These are phyloP conservation scores for Mycosphaerella sp. DNA, from an alignment of 2,329 filamentous ascomycete genomes.

Conservation along the genomic window DNA sequence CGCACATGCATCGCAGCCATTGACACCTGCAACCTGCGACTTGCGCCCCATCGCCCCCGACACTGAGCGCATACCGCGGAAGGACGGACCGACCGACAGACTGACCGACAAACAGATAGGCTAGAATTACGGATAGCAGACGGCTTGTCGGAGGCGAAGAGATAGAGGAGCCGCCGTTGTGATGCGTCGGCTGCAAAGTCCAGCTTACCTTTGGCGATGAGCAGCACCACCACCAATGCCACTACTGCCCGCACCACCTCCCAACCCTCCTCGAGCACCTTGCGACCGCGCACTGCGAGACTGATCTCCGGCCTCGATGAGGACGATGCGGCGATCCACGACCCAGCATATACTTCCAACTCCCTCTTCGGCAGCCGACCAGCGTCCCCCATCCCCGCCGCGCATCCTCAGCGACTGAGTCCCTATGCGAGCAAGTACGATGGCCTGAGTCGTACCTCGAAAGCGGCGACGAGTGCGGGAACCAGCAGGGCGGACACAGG, in stretches of 20 bases:
- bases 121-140: too few relatives aligned
- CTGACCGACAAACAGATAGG: neutral
- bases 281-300: conserved; percentile 43
- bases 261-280: conserved; percentile 32
- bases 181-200: neutral
- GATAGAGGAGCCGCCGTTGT: neutral
- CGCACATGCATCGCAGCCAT: neutral
- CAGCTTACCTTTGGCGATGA: conserved; percentile 23
- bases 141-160: neutral
- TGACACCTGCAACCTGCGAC: neutral
- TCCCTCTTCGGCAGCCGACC: conserved; percentile 36
- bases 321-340: conserved; percentile 35
- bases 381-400: conserved; percentile 40
- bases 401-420: conserved; percentile 27
- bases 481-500: conserved; percentile 19
- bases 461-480: conserved; percentile 10
- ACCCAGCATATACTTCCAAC: conserved; percentile 33
- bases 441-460: conserved; percentile 7
- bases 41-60: neutral
- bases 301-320: conserved; percentile 46
- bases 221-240: conserved; percentile 22
- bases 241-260: conserved; percentile 20
- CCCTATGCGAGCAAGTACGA: conserved; percentile 9
- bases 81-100: neutral
- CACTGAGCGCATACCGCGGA: neutral